phyloP scores from a whole-genome alignment of 345 rosid genomes.

The Populus davidiana region DNA sequence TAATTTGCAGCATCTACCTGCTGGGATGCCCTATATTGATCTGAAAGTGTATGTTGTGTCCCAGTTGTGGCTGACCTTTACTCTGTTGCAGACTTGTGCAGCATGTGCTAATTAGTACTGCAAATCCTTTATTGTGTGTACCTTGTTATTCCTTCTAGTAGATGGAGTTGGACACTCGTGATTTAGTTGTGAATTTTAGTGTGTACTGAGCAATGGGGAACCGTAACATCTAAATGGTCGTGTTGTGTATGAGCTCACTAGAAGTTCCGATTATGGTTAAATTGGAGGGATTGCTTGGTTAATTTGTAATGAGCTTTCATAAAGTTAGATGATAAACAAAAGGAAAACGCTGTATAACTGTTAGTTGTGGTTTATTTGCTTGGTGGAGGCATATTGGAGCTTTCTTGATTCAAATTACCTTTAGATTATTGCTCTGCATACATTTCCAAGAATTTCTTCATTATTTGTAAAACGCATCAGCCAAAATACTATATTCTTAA shows the following conservation, averaged over 20 bases:
- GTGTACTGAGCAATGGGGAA: not conserved
- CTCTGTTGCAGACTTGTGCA: not conserved
- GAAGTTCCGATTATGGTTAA: not conserved
- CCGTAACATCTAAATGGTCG: not conserved
- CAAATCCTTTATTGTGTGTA: not conserved
- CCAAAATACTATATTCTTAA: not conserved
- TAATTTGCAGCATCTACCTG: not conserved
- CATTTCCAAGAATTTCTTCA: not conserved
- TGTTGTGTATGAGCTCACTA: not conserved
- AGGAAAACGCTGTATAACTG: not conserved
- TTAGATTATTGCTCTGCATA: not conserved
- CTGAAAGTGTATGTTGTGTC: not conserved
- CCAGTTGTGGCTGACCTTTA: not conserved
- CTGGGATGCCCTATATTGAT: not conserved
- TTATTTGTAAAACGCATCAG: not conserved
- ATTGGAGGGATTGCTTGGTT: not conserved
- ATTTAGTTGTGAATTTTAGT: not conserved
- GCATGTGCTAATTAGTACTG: not conserved
- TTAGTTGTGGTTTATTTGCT: not conserved
- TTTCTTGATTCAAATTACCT: not conserved
- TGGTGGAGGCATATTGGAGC: not conserved
- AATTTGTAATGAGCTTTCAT: not conserved
- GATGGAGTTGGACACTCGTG: no score
- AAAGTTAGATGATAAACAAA: not conserved
- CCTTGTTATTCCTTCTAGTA: not conserved